A percentile compares a stretch with the other conserved stretches of the same genome.
phyloP scores from a whole-genome alignment of 2,329 filamentous ascomycete species.

The Ophiostoma angusticollis region DNA sequence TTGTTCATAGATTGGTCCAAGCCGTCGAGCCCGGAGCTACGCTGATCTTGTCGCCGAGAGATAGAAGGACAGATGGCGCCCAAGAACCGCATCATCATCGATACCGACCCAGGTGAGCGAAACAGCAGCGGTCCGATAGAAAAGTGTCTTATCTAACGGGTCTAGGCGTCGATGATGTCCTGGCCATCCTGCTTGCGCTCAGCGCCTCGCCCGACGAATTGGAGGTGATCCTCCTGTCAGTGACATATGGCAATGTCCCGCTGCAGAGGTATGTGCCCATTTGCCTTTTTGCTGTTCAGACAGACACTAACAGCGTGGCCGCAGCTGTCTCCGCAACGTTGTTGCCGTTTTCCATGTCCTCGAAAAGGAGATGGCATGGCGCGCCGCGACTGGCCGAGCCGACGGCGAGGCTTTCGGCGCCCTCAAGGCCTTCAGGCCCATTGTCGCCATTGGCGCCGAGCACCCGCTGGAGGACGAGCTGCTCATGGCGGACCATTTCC shows the following conservation, averaged over 20 bases:
- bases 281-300: neutral
- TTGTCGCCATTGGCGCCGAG: slow-evolving; percentile 77
- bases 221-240: slow-evolving; percentile 70
- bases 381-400: slow-evolving; percentile 48
- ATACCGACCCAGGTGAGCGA: slow-evolving; percentile 70
- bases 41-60: too few species aligned
- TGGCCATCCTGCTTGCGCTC: slow-evolving; percentile 78
- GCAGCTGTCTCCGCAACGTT: slow-evolving; percentile 76
- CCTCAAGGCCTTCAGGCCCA: slow-evolving; percentile 59
- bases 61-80: slow-evolving; percentile 40
- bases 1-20: too few species aligned
- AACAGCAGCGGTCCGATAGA: neutral
- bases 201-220: slow-evolving; percentile 72
- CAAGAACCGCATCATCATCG: slow-evolving; percentile 75
- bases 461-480: slow-evolving; percentile 74
- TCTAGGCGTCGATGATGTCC: slow-evolving; percentile 74
- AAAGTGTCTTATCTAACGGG: too few species aligned
- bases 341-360: slow-evolving; percentile 86
- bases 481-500: slow-evolving; percentile 76
- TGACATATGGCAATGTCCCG: slow-evolving; percentile 90
- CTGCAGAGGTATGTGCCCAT: slow-evolving; percentile 53
- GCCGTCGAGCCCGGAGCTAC: too few species aligned
- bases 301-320: too few species aligned
- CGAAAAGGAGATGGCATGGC: slow-evolving; percentile 79
- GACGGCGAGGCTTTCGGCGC: slow-evolving; percentile 55